Percentiles rank a stretch among this genome's conserved stretches.
phyloP scores from a whole-genome alignment of 192 early-diverging fungal genomes.

The Glomus cerebriforme region DNA sequence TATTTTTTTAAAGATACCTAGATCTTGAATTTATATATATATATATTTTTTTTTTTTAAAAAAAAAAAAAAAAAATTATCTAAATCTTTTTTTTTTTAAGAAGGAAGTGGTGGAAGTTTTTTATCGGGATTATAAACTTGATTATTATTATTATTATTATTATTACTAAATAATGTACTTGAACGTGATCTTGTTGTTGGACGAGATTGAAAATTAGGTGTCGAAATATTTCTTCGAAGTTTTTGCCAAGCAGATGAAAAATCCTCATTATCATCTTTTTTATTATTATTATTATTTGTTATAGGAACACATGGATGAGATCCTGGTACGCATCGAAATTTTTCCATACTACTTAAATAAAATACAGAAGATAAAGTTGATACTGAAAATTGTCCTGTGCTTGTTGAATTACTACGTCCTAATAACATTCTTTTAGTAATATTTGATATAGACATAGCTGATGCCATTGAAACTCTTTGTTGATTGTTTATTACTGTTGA shows the following conservation, averaged over 20 bases:
- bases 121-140: background rate
- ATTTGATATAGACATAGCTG: background rate
- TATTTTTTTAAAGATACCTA: no score
- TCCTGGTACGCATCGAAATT: slow-evolving; percentile 1
- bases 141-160: background rate
- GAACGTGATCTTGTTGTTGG: background rate
- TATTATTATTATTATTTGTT: background rate
- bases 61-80: no score
- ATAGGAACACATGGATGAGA: background rate
- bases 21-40: no score
- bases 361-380: slow-evolving; percentile 1
- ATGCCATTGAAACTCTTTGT: slow-evolving; percentile 21
- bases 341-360: background rate
- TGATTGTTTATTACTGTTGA: background rate
- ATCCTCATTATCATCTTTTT: background rate
- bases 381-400: background rate
- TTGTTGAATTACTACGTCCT: slow-evolving; percentile 21
- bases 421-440: slow-evolving; percentile 16
- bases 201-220: slow-evolving; percentile 15
- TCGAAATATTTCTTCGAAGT: slow-evolving; percentile 23
- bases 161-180: background rate
- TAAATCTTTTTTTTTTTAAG: no score
- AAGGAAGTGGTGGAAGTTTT: slow-evolving; percentile 15
- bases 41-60: no score
- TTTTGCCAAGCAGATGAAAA: slow-evolving; percentile 14